Evolutionary conservation across 371 early-diverging fungal genomes (phyloP).

Genomic region (Mortierella sp.): DNA sequence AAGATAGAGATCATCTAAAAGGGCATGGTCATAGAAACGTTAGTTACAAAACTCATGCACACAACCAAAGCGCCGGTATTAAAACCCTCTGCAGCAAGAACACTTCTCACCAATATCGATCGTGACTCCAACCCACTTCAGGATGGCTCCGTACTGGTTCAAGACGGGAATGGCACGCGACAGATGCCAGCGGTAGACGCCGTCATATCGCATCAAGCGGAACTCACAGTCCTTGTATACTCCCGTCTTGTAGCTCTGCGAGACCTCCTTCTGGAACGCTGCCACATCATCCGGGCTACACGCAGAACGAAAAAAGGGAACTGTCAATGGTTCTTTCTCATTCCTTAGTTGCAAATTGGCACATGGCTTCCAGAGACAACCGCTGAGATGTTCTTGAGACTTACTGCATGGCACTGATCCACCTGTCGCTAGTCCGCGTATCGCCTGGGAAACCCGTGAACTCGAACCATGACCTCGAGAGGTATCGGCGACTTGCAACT

Average conservation of each 20-base stretch:
- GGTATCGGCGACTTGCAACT: conserved; percentile 51
- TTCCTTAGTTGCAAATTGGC: too few species aligned
- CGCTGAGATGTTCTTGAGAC: neutral
- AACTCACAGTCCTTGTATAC: conserved; percentile 55
- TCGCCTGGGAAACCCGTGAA: conserved; percentile 54
- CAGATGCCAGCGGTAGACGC: conserved; percentile 55
- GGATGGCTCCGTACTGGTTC: conserved; percentile 46
- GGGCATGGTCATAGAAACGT: neutral
- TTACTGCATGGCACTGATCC: conserved; percentile 58
- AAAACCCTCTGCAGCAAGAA: neutral
- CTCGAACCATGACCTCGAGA: conserved; percentile 55
- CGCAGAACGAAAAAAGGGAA: neutral
- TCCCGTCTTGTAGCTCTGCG: conserved; percentile 54
- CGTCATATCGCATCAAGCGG: conserved; percentile 53
- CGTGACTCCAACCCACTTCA: conserved; percentile 55
- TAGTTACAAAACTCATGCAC: neutral
- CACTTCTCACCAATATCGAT: conserved; percentile 47
- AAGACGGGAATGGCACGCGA: conserved; percentile 47
- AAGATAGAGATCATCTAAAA: conserved; percentile 44
- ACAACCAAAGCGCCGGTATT: too few species aligned
- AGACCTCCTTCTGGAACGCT: conserved; percentile 43
- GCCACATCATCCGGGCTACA: conserved; percentile 53
- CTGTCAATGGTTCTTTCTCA: too few species aligned
- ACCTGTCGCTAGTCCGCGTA: conserved; percentile 39
- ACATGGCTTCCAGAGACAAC: neutral